Conservation (phyloP, 345 rosid genomes). For the Barbarea vulgaris region DNA sequence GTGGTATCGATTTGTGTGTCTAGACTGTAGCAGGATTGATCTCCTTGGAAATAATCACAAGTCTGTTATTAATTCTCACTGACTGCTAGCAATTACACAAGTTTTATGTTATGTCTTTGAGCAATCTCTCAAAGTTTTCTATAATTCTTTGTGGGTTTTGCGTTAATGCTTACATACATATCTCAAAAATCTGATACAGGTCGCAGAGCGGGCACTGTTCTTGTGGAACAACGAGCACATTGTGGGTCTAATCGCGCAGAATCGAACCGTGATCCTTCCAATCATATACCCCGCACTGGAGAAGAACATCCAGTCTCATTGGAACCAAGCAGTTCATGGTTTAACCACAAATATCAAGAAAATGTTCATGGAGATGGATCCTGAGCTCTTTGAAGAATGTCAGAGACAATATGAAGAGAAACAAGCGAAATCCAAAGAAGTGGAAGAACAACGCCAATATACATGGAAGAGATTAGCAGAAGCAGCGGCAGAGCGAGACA, state of each 20-base stretch:
- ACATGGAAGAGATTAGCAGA: conserved; percentile 77
- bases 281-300: conserved; percentile 76
- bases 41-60: neutral
- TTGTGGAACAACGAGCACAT: conserved; percentile 93
- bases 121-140: neutral
- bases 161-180: conserved; percentile 4
- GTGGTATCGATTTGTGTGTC: conserved; percentile 8
- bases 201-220: conserved; percentile 83
- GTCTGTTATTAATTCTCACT: neutral
- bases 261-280: conserved; percentile 71
- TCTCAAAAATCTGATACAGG: conserved; percentile 44
- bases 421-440: conserved; percentile 46
- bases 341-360: conserved; percentile 74
- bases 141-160: neutral
- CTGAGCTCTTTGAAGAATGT: conserved; percentile 76
- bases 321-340: conserved; percentile 87
- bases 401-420: conserved; percentile 63
- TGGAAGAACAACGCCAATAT: conserved; percentile 54
- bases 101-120: conserved; percentile 11
- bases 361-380: conserved; percentile 73
- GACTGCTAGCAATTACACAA: neutral
- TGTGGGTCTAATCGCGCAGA: conserved; percentile 75
- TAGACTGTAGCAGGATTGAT: conserved; percentile 12
- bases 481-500: conserved; percentile 50
- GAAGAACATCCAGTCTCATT: conserved; percentile 68